Evolutionary conservation across 2,329 filamentous ascomycete species (phyloP), one percentile per base, ranked within the genome.

Genomic region (Elsinoe batatas): DNA sequence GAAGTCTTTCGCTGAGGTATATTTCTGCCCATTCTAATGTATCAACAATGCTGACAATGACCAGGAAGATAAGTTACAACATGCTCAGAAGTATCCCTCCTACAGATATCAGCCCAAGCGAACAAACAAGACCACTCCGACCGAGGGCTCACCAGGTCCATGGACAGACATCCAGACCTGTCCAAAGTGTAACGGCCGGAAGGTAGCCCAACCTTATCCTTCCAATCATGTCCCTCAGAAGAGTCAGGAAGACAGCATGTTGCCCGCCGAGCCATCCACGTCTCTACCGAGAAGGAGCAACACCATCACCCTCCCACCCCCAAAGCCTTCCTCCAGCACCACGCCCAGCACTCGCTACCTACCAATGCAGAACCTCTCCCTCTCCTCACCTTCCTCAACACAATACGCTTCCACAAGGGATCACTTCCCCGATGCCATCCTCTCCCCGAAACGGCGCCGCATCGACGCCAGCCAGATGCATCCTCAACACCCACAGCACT

Each of bases 31-130:
- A n/a, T 11, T 13, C 8, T 10, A 10, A 6, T 11, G 60, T 44
- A 49, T 37, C 54, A 18, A 56, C 36, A 47, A 22, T 46, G 22
- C 43, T 53, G 38, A 59, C 18, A 15, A 26, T 37, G 17, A 22
- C 8, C 62, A 85, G 82, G 81, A 95, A 72, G 93, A 97, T 70
- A 97, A 97, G 75, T 76, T 83, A 59, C 85, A 87, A 15, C 93
- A 98, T 69, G 85, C 89, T 65, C 83, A 84, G 60, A 87, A 91
- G 71, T 95, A 96, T 68, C 93, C 93, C 2, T 86, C 88, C 61
- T 98, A 98, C 72, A 84, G 90, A 60, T 98, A 97, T 68, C 89
- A 95, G 68, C 93, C 93, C 35, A 84, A 88, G 53, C 72, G 74
- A 12, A 63, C 68, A 17, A 42, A 37, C 38, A 55, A 47, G 18